Conservation (phyloP, 2,329 filamentous ascomycete species). For the Pseudocercospora crystallina region DNA sequence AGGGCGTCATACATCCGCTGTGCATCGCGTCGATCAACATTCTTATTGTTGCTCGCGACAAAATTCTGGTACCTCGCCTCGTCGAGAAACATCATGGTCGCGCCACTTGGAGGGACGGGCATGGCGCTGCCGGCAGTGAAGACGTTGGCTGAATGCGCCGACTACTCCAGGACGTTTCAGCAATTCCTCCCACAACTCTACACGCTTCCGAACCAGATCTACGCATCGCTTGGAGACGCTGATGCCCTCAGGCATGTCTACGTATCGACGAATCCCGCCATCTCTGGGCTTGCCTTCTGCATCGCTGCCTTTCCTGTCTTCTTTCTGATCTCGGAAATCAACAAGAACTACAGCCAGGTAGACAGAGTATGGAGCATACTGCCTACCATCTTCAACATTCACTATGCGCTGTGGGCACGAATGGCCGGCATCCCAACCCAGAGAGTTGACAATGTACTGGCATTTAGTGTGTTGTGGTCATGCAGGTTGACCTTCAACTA, state of each 20-base stretch:
- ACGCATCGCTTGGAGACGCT: conserved; percentile 60
- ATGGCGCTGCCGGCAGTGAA: conserved; percentile 63
- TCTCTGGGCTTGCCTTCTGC: conserved; percentile 71
- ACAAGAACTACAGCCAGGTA: conserved; percentile 94
- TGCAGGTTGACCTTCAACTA: conserved; percentile 86
- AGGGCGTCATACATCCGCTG: too few species aligned
- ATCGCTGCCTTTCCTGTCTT: conserved; percentile 70
- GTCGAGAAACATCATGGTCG: background rate
- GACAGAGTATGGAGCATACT: conserved; percentile 90
- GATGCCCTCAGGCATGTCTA: conserved; percentile 71
- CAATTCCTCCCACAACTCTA: conserved; percentile 71
- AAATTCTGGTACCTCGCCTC: background rate
- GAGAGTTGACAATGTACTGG: conserved; percentile 69
- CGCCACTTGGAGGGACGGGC: conserved; percentile 6
- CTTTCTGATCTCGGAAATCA: conserved; percentile 76
- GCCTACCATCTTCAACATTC: conserved; percentile 80
- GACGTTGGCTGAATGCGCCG: conserved; percentile 70
- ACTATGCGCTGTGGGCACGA: conserved; percentile 82
- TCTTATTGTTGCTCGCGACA: background rate
- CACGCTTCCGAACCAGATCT: conserved; percentile 43
- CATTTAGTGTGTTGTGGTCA: conserved; percentile 70
- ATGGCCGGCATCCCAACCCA: conserved; percentile 68
- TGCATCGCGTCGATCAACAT: too few species aligned
- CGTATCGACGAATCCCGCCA: conserved; percentile 78
- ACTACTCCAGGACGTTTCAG: conserved; percentile 71